Evolutionary conservation across 2,329 filamentous ascomycete genomes (phyloP).

Genomic region (Xylaria arbuscula): DNA sequence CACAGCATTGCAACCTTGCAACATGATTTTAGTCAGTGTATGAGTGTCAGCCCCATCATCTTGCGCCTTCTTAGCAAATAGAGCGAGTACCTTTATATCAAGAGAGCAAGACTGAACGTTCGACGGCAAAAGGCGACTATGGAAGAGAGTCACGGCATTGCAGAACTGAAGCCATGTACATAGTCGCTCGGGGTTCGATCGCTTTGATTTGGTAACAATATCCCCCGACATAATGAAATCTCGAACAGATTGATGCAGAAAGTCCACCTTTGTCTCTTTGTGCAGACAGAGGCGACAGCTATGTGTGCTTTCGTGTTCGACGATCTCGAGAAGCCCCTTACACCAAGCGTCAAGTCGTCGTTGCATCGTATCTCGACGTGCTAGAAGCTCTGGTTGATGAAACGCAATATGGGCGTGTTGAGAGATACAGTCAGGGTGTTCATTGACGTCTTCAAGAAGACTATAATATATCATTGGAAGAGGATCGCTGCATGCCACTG

Average conservation of each 20-base stretch:
- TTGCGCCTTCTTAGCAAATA: background rate
- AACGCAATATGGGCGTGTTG: no score
- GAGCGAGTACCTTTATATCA: background rate
- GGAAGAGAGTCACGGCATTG: background rate
- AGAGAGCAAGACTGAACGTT: background rate
- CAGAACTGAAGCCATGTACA: conserved; percentile 3
- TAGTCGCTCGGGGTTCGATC: background rate
- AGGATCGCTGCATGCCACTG: background rate
- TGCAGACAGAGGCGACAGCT: background rate
- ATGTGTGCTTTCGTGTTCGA: background rate
- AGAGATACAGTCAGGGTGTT: background rate
- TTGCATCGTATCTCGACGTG: background rate
- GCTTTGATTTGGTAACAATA: background rate
- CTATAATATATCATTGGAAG: conserved; percentile 12
- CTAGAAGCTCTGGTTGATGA: background rate
- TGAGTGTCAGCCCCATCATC: background rate
- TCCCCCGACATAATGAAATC: background rate
- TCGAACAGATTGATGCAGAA: conserved; percentile 12
- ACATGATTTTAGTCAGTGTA: background rate
- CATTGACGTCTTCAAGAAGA: background rate
- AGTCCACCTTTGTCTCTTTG: background rate
- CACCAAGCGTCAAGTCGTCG: conserved; percentile 15
- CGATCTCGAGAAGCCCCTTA: conserved; percentile 14
- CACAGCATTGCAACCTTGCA: background rate
- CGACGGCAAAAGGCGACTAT: background rate